Conservation (phyloP, 768 basidiomycete species). For the Pleurotus platypus region DNA sequence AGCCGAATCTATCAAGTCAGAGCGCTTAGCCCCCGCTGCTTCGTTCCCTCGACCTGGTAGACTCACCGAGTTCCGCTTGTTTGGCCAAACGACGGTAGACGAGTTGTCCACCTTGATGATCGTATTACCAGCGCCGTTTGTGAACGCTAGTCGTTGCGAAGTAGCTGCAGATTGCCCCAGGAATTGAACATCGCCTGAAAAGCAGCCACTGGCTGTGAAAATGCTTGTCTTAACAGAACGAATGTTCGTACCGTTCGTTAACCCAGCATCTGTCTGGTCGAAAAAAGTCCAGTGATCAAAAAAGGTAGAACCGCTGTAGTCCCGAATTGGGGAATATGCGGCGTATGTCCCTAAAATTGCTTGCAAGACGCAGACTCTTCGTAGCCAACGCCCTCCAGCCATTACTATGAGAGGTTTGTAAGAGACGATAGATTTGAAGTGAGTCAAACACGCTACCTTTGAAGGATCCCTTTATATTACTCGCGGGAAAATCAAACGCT, state of each 20-base stretch:
- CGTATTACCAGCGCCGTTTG: constrained; percentile 59
- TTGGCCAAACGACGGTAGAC: constrained; percentile 45
- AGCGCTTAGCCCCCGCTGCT: too few species aligned
- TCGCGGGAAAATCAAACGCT: too few species aligned
- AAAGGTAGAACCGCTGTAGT: constrained; percentile 46
- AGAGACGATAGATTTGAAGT: too few species aligned
- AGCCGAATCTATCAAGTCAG: constrained; percentile 42
- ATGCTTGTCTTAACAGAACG: not conserved
- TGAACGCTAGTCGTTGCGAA: constrained; percentile 48
- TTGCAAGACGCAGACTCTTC: too few species aligned
- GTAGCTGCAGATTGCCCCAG: constrained; percentile 44
- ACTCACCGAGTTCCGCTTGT: constrained; percentile 58
- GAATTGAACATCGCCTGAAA: constrained; percentile 61
- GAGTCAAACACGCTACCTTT: too few species aligned
- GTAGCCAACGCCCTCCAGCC: too few species aligned
- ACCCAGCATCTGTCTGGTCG: constrained; percentile 45
- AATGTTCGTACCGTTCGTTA: constrained; percentile 34
- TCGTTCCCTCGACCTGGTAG: too few species aligned
- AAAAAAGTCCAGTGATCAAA: constrained; percentile 51
- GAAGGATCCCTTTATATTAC: too few species aligned
- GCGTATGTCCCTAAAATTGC: constrained; percentile 14
- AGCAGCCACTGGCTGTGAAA: not conserved
- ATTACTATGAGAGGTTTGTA: too few species aligned
- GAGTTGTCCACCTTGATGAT: constrained; percentile 75
- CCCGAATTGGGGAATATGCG: constrained; percentile 34